Evolutionary conservation across 352 stramenopile species (phyloP).

Genomic region (Phytophthora colocasiae): DNA sequence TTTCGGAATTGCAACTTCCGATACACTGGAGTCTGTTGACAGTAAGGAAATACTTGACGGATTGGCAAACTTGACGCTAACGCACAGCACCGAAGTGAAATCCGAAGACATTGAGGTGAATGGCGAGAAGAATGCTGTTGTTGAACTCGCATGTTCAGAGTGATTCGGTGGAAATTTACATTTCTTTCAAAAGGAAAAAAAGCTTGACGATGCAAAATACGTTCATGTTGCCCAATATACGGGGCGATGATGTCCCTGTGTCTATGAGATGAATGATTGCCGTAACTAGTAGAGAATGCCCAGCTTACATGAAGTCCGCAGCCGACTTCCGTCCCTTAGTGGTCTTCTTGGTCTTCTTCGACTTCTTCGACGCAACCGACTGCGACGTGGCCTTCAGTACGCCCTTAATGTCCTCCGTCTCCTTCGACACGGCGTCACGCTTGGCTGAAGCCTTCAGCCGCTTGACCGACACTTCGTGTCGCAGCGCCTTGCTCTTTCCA

Average conservation of each 20-base stretch:
- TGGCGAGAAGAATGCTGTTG: too few relatives aligned
- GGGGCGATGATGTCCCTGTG: constrained; percentile 20
- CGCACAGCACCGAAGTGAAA: background rate
- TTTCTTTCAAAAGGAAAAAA: background rate
- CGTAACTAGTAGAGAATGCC: background rate
- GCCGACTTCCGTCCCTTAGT: constrained; percentile 66
- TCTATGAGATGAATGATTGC: constrained; percentile 32
- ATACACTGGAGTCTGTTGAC: background rate
- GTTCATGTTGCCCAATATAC: constrained; percentile 25
- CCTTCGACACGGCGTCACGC: constrained; percentile 60
- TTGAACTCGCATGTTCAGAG: too few relatives aligned
- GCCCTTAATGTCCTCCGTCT: constrained; percentile 69
- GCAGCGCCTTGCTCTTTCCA: constrained; percentile 84
- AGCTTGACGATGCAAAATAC: constrained; percentile 34
- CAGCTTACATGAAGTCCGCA: constrained; percentile 73
- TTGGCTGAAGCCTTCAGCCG: constrained; percentile 81
- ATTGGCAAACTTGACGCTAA: background rate
- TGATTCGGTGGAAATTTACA: too few relatives aligned
- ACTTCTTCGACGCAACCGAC: constrained; percentile 42
- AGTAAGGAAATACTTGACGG: background rate
- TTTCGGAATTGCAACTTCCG: background rate
- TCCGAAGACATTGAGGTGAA: too few relatives aligned
- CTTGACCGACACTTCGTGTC: constrained; percentile 85
- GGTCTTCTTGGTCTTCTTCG: constrained; percentile 44
- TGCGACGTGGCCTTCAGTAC: constrained; percentile 66